Evolutionary conservation across 2,329 filamentous ascomycete species (phyloP), one percentile per base, ranked within the genome.

Genomic region (Xylariaceae sp.): DNA sequence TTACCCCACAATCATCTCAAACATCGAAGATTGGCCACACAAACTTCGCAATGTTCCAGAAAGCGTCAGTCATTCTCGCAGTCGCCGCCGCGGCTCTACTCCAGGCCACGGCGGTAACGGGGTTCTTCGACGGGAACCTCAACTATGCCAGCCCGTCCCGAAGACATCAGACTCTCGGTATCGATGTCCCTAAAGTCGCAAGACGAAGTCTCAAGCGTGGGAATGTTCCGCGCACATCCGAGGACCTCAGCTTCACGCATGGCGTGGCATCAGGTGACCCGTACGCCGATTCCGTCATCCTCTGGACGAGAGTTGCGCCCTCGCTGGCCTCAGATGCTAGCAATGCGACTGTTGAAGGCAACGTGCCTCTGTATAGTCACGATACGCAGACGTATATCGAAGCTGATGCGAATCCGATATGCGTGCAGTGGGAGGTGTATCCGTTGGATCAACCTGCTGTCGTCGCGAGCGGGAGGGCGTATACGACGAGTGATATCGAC

Each of bases 401-500:
- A 58, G 72, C 68, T 18, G 73, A 74, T 57, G 64, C 69, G 1
- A 69, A 61, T 57, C 86, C 88, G 0, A 78, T 90, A 37, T 91
- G 88, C 66, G 80, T 90, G 0, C 78, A 86, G 41, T 91, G 84
- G 78, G 81, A 80, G 59, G 80, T 90, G 15, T 77, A 78, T 11
- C 73, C 82, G 37, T 72, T 73, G 9, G 67, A 75, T 1, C 74
- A 48, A 48, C 55, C 60, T 9, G 51, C 30, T 8, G 39, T 82
- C 6, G 82, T 83, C 1, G 77, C 80, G 54, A 76, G 75, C 1
- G 88, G 88, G 4, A 81, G 74, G 41, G 86, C 80, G 0, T 89
- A 85, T 68, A 91, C 88, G 0, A 88, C 81, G 41, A 88, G 83
- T 0, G 88, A 91, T 69, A 83, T 91, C 52, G 88, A 92, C 69